Evolutionary conservation across 192 early-diverging fungal genomes (phyloP), one percentile per base, ranked within the genome.

Genomic region (Coemansia sp.): DNA sequence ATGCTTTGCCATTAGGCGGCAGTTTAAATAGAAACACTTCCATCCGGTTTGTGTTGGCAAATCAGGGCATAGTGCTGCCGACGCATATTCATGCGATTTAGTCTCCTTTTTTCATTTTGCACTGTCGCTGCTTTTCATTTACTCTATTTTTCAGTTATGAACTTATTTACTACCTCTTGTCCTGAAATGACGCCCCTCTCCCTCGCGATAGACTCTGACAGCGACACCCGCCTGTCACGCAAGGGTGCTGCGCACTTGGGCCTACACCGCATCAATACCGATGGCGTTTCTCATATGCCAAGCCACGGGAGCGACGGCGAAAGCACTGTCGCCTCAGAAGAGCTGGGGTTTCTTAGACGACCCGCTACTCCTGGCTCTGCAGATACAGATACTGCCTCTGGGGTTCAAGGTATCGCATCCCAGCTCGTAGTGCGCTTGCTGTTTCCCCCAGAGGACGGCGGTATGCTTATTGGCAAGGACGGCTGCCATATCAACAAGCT

Each of bases 401-500:
- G 13, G 30, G 2, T 35, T 33, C 55, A 14, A 7, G 55, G 16
- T 4, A 32, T 32, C 30, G 55, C 55, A 5, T 32, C 55, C 30
- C 55, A 40, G 55, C 28, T 70, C 35, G 50, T 65, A 37, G 39
- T 76, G 59, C 64, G 81, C 17, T 61, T 78, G 42, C 39, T 84
- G 0, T 84, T 84, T 26, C 68, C 66, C 0, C 53, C 50, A 33
- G 76, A 76, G 40, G 77, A 78, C 59, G 81, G 81, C 47, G 81
- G 81, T 30, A 64, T 84, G 67, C 55, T 84, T 53, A 84, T 84
- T 60, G 81, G 81, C 50, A 78, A 74, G 43, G 65, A 64, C 11
- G 81, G 81, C 16, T 68, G 76, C 11, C 77, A 84, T 33, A 78
- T 84, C 38, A 73, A 66, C 50, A 84, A 67, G 67, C 81, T 84